Conservation (phyloP, 495 filamentous ascomycete genomes). For the Xylaria flabelliformis region DNA sequence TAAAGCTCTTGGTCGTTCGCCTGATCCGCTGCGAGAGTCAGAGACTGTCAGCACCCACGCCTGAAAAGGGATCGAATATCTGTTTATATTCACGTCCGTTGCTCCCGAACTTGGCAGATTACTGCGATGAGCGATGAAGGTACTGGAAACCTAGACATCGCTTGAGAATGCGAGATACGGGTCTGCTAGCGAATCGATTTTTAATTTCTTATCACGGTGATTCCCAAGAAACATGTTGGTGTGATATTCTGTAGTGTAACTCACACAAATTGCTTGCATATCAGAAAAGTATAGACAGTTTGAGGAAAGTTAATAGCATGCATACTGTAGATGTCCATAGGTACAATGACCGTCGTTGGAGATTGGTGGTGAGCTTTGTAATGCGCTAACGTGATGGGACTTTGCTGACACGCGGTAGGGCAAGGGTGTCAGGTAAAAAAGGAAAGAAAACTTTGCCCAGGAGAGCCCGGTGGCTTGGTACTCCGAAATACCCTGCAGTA, state of each 20-base stretch:
- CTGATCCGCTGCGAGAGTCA: not conserved
- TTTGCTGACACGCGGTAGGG: not conserved
- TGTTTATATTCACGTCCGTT: slow-evolving; percentile 13
- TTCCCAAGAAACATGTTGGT: not conserved
- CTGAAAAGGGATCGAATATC: slow-evolving; percentile 14
- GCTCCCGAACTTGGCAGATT: slow-evolving; percentile 16
- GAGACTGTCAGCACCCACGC: slow-evolving; percentile 16
- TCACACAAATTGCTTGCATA: not conserved
- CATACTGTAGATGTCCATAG: not conserved
- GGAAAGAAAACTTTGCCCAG: not conserved
- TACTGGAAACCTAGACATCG: not conserved
- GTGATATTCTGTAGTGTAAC: slow-evolving; percentile 1
- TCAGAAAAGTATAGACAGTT: not conserved
- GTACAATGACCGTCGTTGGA: slow-evolving; percentile 2
- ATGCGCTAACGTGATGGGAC: not conserved
- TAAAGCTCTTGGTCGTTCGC: slow-evolving; percentile 7
- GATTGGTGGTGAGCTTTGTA: slow-evolving; percentile 16
- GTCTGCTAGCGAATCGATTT: not conserved
- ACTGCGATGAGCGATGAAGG: slow-evolving; percentile 11
- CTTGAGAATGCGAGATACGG: not conserved
- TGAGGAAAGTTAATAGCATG: not conserved
- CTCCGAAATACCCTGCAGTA: slow-evolving; percentile 21
- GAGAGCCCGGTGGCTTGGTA: slow-evolving; percentile 23
- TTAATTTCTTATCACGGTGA: not conserved
- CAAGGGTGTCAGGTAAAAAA: not conserved